Evolutionary conservation across 2,329 filamentous ascomycete genomes (phyloP).

Genomic region (Akanthomyces lecanii): DNA sequence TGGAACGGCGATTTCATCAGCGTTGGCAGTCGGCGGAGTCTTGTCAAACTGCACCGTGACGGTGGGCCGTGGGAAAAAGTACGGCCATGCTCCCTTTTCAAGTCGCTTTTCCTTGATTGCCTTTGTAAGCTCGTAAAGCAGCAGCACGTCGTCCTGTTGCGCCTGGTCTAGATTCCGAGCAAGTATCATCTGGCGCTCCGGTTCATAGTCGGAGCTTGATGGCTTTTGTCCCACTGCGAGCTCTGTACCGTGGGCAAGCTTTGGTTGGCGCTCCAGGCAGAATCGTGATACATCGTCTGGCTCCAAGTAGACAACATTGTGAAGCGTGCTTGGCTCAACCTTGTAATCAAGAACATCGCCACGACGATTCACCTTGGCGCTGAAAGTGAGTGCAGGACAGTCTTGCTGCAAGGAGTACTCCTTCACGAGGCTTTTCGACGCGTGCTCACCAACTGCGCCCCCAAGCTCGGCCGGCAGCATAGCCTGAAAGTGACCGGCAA

Average conservation of each 20-base stretch:
- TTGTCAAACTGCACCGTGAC: slow-evolving; percentile 41
- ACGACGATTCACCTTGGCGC: slow-evolving; percentile 49
- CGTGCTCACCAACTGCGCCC: slow-evolving; percentile 27
- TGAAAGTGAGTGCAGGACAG: slow-evolving; percentile 57
- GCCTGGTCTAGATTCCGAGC: slow-evolving; percentile 38
- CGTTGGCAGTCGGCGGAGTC: slow-evolving; percentile 15
- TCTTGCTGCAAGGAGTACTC: slow-evolving; percentile 51
- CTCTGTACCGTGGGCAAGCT: slow-evolving; percentile 24
- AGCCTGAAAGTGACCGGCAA: slow-evolving; percentile 51
- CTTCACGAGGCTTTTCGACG: slow-evolving; percentile 39
- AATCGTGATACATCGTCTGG: slow-evolving; percentile 45
- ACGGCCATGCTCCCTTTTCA: slow-evolving; percentile 45
- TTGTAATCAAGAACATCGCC: slow-evolving; percentile 52
- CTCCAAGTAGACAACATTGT: slow-evolving; percentile 54
- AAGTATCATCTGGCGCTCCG: slow-evolving; percentile 41
- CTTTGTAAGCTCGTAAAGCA: slow-evolving; percentile 45
- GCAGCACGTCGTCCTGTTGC: slow-evolving; percentile 43
- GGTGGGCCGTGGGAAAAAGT: slow-evolving; percentile 40
- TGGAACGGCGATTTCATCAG: slow-evolving; percentile 25
- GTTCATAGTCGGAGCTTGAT: slow-evolving; percentile 14
- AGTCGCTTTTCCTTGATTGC: slow-evolving; percentile 42
- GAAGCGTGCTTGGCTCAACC: slow-evolving; percentile 50
- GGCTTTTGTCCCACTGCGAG: slow-evolving; percentile 29
- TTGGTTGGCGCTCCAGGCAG: slow-evolving; percentile 32
- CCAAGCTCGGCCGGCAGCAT: slow-evolving; percentile 50